Evolutionary conservation across 306 rosid genomes (phyloP).

Genomic region (Dalbergia oliveri): DNA sequence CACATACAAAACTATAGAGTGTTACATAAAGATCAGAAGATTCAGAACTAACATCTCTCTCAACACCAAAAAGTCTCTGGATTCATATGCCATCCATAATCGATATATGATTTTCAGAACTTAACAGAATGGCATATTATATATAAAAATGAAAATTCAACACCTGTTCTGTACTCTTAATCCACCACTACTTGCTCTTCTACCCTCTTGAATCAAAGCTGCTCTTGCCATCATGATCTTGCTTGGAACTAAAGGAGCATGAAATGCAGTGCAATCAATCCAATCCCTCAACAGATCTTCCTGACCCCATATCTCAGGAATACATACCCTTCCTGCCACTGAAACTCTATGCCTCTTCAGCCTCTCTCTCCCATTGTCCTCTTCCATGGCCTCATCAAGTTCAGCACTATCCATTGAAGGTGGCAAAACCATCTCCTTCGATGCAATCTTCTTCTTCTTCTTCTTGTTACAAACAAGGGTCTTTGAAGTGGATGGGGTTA

Average conservation of each 20-base stretch:
- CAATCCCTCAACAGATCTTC: constrained; percentile 87
- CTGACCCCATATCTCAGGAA: constrained; percentile 96
- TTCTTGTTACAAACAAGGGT: constrained; percentile 2
- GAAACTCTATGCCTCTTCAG: constrained; percentile 76
- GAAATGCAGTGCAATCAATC: constrained; percentile 82
- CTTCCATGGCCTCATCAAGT: constrained; percentile 30
- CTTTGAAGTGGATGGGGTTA: constrained; percentile 30
- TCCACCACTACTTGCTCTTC: constrained; percentile 54
- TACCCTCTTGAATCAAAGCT: constrained; percentile 71
- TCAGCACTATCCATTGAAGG: background rate
- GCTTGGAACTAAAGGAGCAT: constrained; percentile 68
- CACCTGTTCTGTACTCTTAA: constrained; percentile 71
- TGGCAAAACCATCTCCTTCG: background rate
- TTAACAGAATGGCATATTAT: background rate
- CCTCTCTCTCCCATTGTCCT: constrained; percentile 74
- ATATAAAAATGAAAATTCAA: constrained; percentile 39
- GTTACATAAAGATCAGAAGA: background rate
- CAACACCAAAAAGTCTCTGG: background rate
- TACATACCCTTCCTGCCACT: constrained; percentile 81
- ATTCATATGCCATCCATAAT: background rate
- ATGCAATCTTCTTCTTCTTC: constrained; percentile 2
- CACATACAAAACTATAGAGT: no score
- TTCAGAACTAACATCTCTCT: no score
- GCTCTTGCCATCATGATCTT: constrained; percentile 72
- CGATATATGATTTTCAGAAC: background rate